Evolutionary conservation across 495 filamentous ascomycete genomes (phyloP).

Genomic region (Aspergillus nidulans): DNA sequence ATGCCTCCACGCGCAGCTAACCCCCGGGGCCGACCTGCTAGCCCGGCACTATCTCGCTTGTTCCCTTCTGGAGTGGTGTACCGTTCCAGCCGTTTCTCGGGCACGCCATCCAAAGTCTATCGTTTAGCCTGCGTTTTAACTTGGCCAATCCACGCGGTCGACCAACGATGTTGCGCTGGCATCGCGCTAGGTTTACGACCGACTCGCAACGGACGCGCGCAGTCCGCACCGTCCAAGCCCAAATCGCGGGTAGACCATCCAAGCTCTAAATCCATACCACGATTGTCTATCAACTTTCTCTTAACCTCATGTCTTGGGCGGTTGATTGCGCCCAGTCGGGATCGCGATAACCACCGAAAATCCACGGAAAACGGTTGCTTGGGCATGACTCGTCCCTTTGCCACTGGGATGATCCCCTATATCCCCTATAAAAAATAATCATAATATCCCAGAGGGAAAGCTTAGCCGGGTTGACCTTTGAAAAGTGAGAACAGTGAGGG

Average conservation of each 20-base stretch:
- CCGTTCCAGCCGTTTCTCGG: slow-evolving; percentile 36
- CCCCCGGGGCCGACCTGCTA: slow-evolving; percentile 40
- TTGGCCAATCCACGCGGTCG: slow-evolving; percentile 19
- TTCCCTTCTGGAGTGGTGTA: slow-evolving; percentile 12
- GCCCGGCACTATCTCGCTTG: slow-evolving; percentile 17
- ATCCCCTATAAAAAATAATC: neutral
- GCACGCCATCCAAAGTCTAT: slow-evolving; percentile 35
- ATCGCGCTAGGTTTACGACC: slow-evolving; percentile 39
- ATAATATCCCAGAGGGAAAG: slow-evolving; percentile 20
- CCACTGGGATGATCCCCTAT: neutral
- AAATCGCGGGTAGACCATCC: slow-evolving; percentile 44
- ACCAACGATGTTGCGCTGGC: slow-evolving; percentile 33
- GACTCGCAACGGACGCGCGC: slow-evolving; percentile 18
- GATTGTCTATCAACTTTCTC: slow-evolving; percentile 15
- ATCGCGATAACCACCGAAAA: neutral
- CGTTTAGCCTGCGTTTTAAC: slow-evolving; percentile 14
- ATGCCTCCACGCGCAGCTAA: slow-evolving; percentile 19
- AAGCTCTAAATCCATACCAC: slow-evolving; percentile 32
- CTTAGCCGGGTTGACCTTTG: slow-evolving; percentile 20
- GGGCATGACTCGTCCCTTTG: neutral
- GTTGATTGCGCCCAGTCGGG: neutral
- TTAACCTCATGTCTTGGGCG: slow-evolving; percentile 13
- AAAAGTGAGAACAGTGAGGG: neutral
- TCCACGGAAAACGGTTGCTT: neutral
- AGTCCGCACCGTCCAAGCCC: slow-evolving; percentile 27